phyloP scores from a whole-genome alignment of 495 filamentous ascomycete genomes.

The Haplographium delicatum region DNA sequence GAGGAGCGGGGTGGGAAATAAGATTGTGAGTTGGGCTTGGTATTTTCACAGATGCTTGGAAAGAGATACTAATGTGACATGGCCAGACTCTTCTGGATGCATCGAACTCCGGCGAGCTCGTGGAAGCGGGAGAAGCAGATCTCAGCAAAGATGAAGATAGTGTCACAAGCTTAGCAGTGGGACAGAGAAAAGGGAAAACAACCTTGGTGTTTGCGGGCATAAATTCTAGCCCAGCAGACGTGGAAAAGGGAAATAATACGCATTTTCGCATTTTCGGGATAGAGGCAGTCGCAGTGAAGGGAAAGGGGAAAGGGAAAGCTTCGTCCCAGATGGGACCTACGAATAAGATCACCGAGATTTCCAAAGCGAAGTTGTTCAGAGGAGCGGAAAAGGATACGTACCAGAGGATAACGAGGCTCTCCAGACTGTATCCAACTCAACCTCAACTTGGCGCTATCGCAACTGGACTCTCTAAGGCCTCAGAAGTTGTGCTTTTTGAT shows the following conservation, averaged over 20 bases:
- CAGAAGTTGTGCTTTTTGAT: slow-evolving; percentile 76
- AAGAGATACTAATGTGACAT: slow-evolving; percentile 20
- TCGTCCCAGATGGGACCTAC: slow-evolving; percentile 23
- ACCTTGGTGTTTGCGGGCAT: slow-evolving; percentile 73
- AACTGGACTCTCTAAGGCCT: slow-evolving; percentile 63
- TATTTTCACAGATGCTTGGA: neutral
- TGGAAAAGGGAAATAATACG: slow-evolving; percentile 73
- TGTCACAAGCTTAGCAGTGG: slow-evolving; percentile 72
- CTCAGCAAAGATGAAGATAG: slow-evolving; percentile 88
- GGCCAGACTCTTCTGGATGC: slow-evolving; percentile 62
- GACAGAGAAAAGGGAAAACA: slow-evolving; percentile 48
- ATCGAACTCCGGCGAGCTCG: slow-evolving; percentile 52
- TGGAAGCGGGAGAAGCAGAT: slow-evolving; percentile 65
- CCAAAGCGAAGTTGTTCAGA: slow-evolving; percentile 59
- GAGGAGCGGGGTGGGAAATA: slow-evolving; percentile 82
- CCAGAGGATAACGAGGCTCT: slow-evolving; percentile 71
- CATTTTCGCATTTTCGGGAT: slow-evolving; percentile 81
- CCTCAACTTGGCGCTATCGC: slow-evolving; percentile 66
- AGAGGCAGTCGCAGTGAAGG: slow-evolving; percentile 40
- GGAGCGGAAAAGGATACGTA: slow-evolving; percentile 62
- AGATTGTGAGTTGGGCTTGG: slow-evolving; percentile 56
- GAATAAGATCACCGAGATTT: slow-evolving; percentile 47
- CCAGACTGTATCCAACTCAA: slow-evolving; percentile 47
- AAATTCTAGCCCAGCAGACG: slow-evolving; percentile 70
- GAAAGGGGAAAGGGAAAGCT: slow-evolving; percentile 32